Percentiles rank a stretch among this genome's conserved stretches.
Conservation (phyloP, 2,329 filamentous ascomycete genomes). For the Verticillium dahliae region DNA sequence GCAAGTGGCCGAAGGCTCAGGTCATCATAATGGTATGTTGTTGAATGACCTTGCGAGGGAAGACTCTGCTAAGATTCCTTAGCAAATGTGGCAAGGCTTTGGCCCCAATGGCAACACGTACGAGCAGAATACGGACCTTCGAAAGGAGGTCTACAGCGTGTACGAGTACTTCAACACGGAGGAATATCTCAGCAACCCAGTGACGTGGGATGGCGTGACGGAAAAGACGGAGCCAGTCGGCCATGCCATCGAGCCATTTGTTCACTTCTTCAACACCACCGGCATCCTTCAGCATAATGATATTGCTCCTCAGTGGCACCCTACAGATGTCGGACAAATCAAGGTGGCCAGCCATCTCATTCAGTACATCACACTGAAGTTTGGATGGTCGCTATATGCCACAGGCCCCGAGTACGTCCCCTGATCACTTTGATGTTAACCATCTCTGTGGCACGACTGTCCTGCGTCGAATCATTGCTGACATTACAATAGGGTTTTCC, state of each 20-base stretch:
- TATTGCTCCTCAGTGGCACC: constrained; percentile 51
- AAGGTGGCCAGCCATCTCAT: constrained; percentile 55
- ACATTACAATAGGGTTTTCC: constrained; percentile 22
- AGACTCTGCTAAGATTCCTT: constrained; percentile 7
- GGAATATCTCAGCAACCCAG: constrained; percentile 29
- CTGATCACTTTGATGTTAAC: constrained; percentile 15
- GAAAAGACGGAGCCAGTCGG: constrained; percentile 25
- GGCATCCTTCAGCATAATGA: constrained; percentile 58
- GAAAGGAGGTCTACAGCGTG: constrained; percentile 42
- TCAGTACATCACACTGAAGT: constrained; percentile 48
- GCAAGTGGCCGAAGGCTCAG: constrained; percentile 37
- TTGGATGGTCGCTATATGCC: constrained; percentile 49
- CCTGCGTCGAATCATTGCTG: constrained; percentile 1
- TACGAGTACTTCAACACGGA: constrained; percentile 45
- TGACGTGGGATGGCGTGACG: constrained; percentile 31
- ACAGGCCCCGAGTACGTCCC: constrained; percentile 45
- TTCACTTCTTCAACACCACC: constrained; percentile 56
- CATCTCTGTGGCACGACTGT: not conserved
- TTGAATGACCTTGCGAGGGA: constrained; percentile 1
- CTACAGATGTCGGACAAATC: constrained; percentile 54
- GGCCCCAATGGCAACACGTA: constrained; percentile 42
- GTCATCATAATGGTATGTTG: constrained; percentile 33
- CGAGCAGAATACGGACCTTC: constrained; percentile 36
- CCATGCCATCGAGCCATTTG: constrained; percentile 34
- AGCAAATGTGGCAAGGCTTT: constrained; percentile 52